These are phyloP conservation scores for Begonia masoniana DNA, from an alignment of 306 rosid genomes.

Conservation along the genomic window DNA sequence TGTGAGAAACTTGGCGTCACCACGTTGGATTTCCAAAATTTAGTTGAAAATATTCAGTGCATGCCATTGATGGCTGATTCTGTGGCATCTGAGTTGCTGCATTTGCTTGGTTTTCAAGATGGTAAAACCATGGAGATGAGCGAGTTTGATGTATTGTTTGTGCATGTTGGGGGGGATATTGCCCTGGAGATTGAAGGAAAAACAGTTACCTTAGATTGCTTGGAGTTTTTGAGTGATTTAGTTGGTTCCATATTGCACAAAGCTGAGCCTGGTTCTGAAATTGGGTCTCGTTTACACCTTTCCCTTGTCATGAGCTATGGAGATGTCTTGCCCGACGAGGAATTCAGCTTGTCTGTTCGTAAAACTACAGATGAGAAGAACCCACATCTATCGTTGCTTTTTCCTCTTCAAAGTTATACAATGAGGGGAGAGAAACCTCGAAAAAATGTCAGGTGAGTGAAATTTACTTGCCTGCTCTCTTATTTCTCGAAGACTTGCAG, in stretches of 20 bases:
- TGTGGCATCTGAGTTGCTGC: constrained; percentile 39
- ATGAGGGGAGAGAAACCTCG: constrained; percentile 67
- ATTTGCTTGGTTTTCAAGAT: constrained; percentile 69
- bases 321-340: constrained; percentile 27
- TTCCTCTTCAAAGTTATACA: constrained; percentile 75
- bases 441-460: constrained; percentile 59
- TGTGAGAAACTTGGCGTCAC: constrained; percentile 51
- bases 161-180: constrained; percentile 66
- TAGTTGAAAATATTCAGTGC: constrained; percentile 2
- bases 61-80: constrained; percentile 12
- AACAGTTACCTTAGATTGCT: constrained; percentile 20
- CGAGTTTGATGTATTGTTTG: constrained; percentile 59
- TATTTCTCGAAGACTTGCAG: constrained; percentile 8
- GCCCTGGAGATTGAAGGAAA: constrained; percentile 18
- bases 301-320: constrained; percentile 80
- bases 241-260: constrained; percentile 45
- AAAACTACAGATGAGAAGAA: constrained; percentile 21
- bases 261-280: constrained; percentile 48
- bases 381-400: constrained; percentile 31
- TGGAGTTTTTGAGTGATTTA: constrained; percentile 48
- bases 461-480: neutral
- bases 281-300: constrained; percentile 60
- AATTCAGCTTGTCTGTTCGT: constrained; percentile 33
- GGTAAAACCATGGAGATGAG: constrained; percentile 39
- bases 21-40: constrained; percentile 33